These are phyloP conservation scores for Endothia cerciana DNA, from an alignment of 2,329 filamentous ascomycete species.

Conservation along the genomic window DNA sequence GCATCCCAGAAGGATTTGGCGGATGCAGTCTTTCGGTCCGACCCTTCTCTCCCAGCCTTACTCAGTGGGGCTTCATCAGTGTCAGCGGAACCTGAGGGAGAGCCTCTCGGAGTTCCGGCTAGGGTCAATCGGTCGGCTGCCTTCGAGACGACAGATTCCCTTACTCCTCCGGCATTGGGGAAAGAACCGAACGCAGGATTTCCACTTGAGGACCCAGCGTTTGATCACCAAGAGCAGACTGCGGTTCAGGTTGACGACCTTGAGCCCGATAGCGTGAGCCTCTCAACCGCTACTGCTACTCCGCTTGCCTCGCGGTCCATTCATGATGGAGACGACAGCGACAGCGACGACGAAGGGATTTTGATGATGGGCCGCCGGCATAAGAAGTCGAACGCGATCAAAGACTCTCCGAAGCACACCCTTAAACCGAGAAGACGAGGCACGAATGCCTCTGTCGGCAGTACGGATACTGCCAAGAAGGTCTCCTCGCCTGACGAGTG, in stretches of 20 bases:
- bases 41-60: slow-evolving; percentile 66
- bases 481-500: slow-evolving; percentile 44
- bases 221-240: slow-evolving; percentile 35
- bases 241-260: slow-evolving; percentile 37
- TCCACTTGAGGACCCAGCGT: slow-evolving; percentile 47
- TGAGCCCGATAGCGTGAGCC: slow-evolving; percentile 31
- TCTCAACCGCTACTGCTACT: slow-evolving; percentile 27
- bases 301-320: slow-evolving; percentile 26
- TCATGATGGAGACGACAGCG: slow-evolving; percentile 53
- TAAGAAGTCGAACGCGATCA: slow-evolving; percentile 25
- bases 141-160: slow-evolving; percentile 56
- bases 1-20: slow-evolving; percentile 46
- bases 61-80: slow-evolving; percentile 68
- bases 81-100: slow-evolving; percentile 64
- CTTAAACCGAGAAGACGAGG: slow-evolving; percentile 54
- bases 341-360: slow-evolving; percentile 56
- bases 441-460: slow-evolving; percentile 64
- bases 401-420: slow-evolving; percentile 33
- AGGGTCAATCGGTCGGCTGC: slow-evolving; percentile 49
- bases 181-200: slow-evolving; percentile 54
- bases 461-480: slow-evolving; percentile 68
- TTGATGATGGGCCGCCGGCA: slow-evolving; percentile 44
- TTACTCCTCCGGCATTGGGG: slow-evolving; percentile 55
- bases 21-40: slow-evolving; percentile 62
- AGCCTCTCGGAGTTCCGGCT: slow-evolving; percentile 60